A percentile compares a stretch with the other conserved stretches of the same genome.
Conservation (phyloP, 495 filamentous ascomycete genomes). For the Penicillium atrosanguineum region DNA sequence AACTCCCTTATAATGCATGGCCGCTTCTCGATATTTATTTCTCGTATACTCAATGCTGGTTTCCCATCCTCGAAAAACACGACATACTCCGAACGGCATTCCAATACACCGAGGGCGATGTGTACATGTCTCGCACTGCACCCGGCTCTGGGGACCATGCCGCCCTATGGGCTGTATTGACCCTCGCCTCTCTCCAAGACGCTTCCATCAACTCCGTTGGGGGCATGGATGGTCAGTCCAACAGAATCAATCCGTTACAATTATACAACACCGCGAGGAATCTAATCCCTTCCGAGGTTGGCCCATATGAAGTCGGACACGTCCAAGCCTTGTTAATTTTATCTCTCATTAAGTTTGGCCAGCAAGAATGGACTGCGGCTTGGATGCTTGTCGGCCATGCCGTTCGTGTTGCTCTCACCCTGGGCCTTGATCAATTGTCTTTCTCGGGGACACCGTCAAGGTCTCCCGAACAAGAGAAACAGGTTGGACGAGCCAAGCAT, state of each 20-base stretch:
- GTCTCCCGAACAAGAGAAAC: constrained; percentile 19
- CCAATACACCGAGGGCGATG: constrained; percentile 41
- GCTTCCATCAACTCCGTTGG: constrained; percentile 42
- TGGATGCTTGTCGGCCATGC: constrained; percentile 63
- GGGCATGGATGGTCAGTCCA: constrained; percentile 15
- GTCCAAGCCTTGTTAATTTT: constrained; percentile 63
- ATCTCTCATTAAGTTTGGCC: constrained; percentile 55
- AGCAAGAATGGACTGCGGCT: constrained; percentile 49
- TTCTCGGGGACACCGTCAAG: constrained; percentile 5
- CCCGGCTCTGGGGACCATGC: constrained; percentile 54
- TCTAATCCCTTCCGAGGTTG: constrained; percentile 56
- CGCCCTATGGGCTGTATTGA: constrained; percentile 60
- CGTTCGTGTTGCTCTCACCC: constrained; percentile 50
- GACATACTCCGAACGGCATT: constrained; percentile 54
- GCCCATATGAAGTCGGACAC: constrained; percentile 54
- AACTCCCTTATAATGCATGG: constrained; percentile 48
- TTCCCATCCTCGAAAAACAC: constrained; percentile 71
- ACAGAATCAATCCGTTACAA: constrained; percentile 23
- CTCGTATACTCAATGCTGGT: constrained; percentile 71
- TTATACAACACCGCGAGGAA: constrained; percentile 54
- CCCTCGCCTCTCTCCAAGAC: constrained; percentile 50
- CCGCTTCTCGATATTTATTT: constrained; percentile 70
- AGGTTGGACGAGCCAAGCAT: constrained; percentile 41
- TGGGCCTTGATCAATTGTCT: constrained; percentile 36
- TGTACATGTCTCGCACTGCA: constrained; percentile 21